A percentile compares a stretch with the other conserved stretches of the same genome.
Conservation (phyloP, 2,329 filamentous ascomycete genomes). For the Hypoxylon sp. region DNA sequence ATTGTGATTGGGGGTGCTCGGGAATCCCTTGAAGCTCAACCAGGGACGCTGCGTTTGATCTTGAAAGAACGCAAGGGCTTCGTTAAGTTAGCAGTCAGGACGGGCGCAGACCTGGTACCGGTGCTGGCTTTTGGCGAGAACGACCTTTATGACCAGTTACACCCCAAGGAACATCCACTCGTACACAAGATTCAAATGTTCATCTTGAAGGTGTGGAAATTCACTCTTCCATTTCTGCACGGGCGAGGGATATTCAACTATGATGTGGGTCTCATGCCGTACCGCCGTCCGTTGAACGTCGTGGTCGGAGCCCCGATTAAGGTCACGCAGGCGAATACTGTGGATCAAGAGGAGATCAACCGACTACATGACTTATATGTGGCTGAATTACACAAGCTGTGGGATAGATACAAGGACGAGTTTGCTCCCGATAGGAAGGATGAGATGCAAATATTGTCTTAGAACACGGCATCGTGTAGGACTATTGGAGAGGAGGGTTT, state of each 20-base stretch:
- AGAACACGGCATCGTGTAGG: conserved; percentile 12
- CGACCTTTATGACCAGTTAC: conserved; percentile 92
- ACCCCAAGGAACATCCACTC: conserved; percentile 80
- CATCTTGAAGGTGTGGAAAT: conserved; percentile 88
- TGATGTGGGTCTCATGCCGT: conserved; percentile 96
- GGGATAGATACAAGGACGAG: conserved; percentile 83
- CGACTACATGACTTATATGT: conserved; percentile 85
- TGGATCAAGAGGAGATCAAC: conserved; percentile 83
- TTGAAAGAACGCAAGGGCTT: conserved; percentile 91
- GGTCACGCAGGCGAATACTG: conserved; percentile 73
- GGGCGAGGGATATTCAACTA: conserved; percentile 97
- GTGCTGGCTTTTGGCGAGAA: conserved; percentile 96
- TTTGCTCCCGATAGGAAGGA: conserved; percentile 75
- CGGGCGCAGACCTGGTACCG: conserved; percentile 93
- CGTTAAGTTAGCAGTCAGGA: conserved; percentile 90
- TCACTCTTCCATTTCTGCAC: conserved; percentile 91
- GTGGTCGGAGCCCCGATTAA: conserved; percentile 88
- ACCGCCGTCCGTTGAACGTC: conserved; percentile 87
- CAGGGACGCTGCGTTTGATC: conserved; percentile 81
- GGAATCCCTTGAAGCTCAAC: conserved; percentile 90
- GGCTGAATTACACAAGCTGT: conserved; percentile 78
- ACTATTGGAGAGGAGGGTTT: conserved; percentile 4
- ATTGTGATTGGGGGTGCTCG: conserved; percentile 95
- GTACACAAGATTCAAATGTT: conserved; percentile 87
- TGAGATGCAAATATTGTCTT: conserved; percentile 75